Evolutionary conservation across 345 rosid genomes (phyloP).

Genomic region (Lepidium aucheri): DNA sequence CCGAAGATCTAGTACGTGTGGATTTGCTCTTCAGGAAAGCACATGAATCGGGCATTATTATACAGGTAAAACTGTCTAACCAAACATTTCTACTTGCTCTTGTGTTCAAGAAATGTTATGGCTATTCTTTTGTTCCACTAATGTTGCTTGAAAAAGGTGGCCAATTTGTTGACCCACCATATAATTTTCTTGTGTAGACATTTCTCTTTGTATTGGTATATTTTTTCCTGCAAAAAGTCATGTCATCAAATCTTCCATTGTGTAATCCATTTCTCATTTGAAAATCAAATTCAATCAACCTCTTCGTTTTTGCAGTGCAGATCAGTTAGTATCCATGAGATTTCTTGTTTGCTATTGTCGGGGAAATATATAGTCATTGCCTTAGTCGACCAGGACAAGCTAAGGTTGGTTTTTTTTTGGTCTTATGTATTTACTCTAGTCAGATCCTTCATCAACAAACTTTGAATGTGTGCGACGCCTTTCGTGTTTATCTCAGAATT

Average conservation of each 20-base stretch:
- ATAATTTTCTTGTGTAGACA: not conserved
- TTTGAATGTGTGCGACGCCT: conserved; percentile 21
- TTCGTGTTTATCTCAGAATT: not conserved
- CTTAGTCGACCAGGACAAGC: conserved; percentile 80
- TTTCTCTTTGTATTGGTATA: not conserved
- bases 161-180: not conserved
- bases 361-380: conserved; percentile 86
- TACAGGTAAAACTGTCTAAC: conserved; percentile 46
- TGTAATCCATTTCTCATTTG: not conserved
- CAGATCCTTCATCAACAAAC: conserved; percentile 23
- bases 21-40: conserved; percentile 74
- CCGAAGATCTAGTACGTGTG: conserved; percentile 75
- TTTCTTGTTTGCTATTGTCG: conserved; percentile 61
- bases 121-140: not conserved
- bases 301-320: conserved; percentile 70
- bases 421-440: not conserved
- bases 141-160: conserved; percentile 1
- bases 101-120: not conserved
- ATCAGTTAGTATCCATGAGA: conserved; percentile 58
- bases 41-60: conserved; percentile 55
- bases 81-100: not conserved
- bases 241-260: conserved; percentile 1
- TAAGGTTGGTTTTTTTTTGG: conserved; percentile 39
- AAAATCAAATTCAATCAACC: conserved; percentile 26
- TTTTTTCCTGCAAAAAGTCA: not conserved